Percentiles rank a stretch among this genome's conserved stretches.
Conservation (phyloP, 768 basidiomycete genomes). For the Boletus coccyginus region DNA sequence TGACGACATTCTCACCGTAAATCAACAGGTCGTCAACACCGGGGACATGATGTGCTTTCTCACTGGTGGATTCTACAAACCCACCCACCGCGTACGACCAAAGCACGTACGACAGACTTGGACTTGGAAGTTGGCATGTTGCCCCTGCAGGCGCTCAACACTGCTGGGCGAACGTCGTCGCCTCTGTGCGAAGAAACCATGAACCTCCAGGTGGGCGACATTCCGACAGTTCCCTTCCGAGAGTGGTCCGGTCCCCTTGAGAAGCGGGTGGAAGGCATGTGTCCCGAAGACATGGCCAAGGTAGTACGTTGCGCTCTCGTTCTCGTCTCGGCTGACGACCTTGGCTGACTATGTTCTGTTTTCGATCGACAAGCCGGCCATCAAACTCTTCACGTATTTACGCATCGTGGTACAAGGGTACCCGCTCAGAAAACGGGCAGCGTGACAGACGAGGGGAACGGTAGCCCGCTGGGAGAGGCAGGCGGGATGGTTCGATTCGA, state of each 20-base stretch:
- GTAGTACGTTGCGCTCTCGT: background rate
- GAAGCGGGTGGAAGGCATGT: slow-evolving; percentile 16
- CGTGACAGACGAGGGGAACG: background rate
- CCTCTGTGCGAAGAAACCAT: slow-evolving; percentile 18
- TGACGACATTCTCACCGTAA: slow-evolving; percentile 31
- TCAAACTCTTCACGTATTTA: slow-evolving; percentile 32
- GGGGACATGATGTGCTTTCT: slow-evolving; percentile 59
- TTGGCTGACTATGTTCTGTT: background rate
- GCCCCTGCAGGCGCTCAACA: slow-evolving; percentile 30
- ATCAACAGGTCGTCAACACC: slow-evolving; percentile 50
- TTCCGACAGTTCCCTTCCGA: slow-evolving; percentile 25
- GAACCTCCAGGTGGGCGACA: background rate
- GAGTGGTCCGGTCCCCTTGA: slow-evolving; percentile 33
- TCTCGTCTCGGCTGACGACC: background rate
- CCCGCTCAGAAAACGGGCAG: background rate
- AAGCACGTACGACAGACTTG: slow-evolving; percentile 44
- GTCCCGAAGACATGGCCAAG: background rate
- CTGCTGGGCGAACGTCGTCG: slow-evolving; percentile 35
- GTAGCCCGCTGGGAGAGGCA: background rate
- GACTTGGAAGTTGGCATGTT: slow-evolving; percentile 22
- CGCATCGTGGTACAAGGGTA: slow-evolving; percentile 10
- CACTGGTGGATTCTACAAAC: slow-evolving; percentile 55
- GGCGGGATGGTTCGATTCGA: background rate
- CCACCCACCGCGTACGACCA: slow-evolving; percentile 61
- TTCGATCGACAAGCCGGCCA: slow-evolving; percentile 25